Conservation (phyloP, 2,329 filamentous ascomycete species). For the Anthostomella pinea region DNA sequence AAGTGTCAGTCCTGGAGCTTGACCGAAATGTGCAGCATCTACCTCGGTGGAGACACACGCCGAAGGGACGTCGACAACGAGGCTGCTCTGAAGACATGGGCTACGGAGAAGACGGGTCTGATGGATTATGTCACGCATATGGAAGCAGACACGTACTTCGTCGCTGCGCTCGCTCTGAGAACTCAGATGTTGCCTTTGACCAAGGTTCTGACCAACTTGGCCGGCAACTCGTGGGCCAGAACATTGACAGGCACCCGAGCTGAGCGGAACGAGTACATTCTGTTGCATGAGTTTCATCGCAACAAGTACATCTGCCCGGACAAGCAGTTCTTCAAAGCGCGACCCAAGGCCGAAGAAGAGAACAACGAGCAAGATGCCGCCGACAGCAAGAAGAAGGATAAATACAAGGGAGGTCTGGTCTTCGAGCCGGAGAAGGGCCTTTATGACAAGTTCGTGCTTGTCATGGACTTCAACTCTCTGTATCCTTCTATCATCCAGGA, state of each 20-base stretch:
- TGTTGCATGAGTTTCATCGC: conserved; percentile 92
- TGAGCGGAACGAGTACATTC: conserved; percentile 98
- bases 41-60: conserved; percentile 68
- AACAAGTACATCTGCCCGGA: conserved; percentile 99
- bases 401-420: conserved; percentile 96
- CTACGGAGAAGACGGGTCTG: conserved; percentile 75
- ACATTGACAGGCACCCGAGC: conserved; percentile 94
- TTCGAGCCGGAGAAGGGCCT: conserved; percentile 97
- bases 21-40: conserved; percentile 94
- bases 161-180: conserved; percentile 83
- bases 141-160: conserved; percentile 93
- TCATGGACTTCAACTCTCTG: conserved; percentile 99
- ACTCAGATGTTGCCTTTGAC: conserved; percentile 91
- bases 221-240: conserved; percentile 96
- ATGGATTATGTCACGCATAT: conserved; percentile 94
- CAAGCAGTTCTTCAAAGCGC: conserved; percentile 79
- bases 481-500: conserved; percentile 99
- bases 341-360: conserved; percentile 70
- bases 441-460: conserved; percentile 96
- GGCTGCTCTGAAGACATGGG: conserved; percentile 81
- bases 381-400: conserved; percentile 95
- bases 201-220: conserved; percentile 92
- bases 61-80: conserved; percentile 89
- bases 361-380: conserved; percentile 63
- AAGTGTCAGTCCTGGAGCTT: conserved; percentile 98